Base-by-base conservation (phyloP, 352 stramenopile species). In the Globisporangium takayamanum region DNA sequence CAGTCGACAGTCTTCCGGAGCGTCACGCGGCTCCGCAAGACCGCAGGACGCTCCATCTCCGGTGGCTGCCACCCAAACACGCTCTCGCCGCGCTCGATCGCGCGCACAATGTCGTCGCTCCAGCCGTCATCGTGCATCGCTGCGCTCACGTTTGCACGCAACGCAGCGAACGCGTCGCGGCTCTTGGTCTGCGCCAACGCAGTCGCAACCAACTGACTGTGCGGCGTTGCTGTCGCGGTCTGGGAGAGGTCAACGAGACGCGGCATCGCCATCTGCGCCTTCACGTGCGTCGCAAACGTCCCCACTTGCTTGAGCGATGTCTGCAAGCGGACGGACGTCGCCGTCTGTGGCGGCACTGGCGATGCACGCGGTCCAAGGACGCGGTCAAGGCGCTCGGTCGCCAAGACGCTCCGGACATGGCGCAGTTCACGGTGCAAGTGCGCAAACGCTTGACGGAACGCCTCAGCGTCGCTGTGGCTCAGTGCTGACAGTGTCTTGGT, bases 21-120 rank as follows among this genome's bases (percentile, higher is more conserved):
- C 42, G 79, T 91, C 39, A 89, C 72, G 25, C 81, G 81, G 39
- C 81, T 72, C 20, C 84, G 55, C 22, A 88, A 61, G 48, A 89
- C 67, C 1, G 78, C 73, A 2, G 81, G 79, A 1, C 78, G 73
- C 63, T 88, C 81, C 67, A 87, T 87, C 68, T 91, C 76, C 1
- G 78, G 77, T 12, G 79, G 75, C 58, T 84, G 72, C 78, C 74
- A 92, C n/a, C 79, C 82, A 59, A 92, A 92, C 26, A 88, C 69
- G 11, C 66, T 84, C 57, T 92, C 82, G 11, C 79, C 82, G 2
- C 64, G 65, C 26, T 64, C 62, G 53, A 92, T 89, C 10, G 82
- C 79, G 39, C 66, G 70, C 18, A 71, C 81, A n/a, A 88, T 60
- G 28, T 88, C 74, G 15, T 73, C 63, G 39, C 73, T 66, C 77